Evolutionary conservation across 345 rosid species (phyloP).

Genomic region (Syzygium aromaticum): DNA sequence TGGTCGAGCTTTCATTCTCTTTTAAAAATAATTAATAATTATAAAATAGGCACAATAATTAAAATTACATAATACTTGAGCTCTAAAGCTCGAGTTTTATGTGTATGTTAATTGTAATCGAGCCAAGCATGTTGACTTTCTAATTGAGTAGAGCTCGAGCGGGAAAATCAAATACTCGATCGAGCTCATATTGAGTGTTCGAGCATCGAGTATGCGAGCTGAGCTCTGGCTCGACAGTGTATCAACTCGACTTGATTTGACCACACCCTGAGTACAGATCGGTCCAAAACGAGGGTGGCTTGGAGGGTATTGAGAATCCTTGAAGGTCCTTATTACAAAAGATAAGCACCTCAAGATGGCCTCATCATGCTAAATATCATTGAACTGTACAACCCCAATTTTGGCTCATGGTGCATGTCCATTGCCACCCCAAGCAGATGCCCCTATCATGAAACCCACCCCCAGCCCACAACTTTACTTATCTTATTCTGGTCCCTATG

Average conservation of each 20-base stretch:
- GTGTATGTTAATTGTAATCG: too few species aligned
- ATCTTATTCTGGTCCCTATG: slow-evolving; percentile 6
- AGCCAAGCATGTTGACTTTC: neutral
- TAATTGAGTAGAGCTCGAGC: neutral
- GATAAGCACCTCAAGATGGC: neutral
- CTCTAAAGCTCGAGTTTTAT: too few species aligned
- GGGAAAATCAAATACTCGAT: neutral
- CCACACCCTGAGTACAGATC: neutral
- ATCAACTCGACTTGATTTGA: neutral
- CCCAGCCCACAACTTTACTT: slow-evolving; percentile 5
- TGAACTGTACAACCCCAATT: neutral
- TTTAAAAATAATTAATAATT: too few species aligned
- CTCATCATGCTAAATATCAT: slow-evolving; percentile 14
- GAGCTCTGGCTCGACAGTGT: neutral
- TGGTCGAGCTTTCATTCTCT: too few species aligned
- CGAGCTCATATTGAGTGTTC: neutral
- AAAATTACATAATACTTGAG: too few species aligned
- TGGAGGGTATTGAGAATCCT: neutral
- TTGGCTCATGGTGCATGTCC: neutral
- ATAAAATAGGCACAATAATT: too few species aligned
- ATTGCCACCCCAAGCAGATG: slow-evolving; percentile 5
- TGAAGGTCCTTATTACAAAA: slow-evolving; percentile 10
- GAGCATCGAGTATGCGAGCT: neutral
- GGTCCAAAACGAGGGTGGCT: neutral
- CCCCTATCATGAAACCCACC: slow-evolving; percentile 11